Percentiles rank a stretch among this genome's conserved stretches.
phyloP scores from a whole-genome alignment of 169 alveolate genomes.

The Plasmodium falciparum region DNA sequence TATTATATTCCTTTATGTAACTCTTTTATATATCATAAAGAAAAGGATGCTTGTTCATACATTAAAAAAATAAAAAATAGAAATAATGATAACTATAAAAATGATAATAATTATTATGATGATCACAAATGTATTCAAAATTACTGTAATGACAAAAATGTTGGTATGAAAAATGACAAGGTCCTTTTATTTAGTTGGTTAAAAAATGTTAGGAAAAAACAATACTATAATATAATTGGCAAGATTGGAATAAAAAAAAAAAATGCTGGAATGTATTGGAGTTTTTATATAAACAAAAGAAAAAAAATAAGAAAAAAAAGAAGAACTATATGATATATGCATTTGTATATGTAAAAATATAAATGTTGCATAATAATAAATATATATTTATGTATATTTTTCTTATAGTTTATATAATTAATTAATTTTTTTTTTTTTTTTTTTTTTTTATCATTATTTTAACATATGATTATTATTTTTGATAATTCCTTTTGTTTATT shows the following conservation, averaged over 20 bases:
- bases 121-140: background rate
- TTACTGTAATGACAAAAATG: background rate
- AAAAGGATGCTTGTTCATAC: background rate
- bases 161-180: background rate
- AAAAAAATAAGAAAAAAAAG: constrained; percentile 83
- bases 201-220: constrained; percentile 80
- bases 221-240: constrained; percentile 83
- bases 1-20: constrained; percentile 18
- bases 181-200: constrained; percentile 63
- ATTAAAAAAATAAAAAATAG: constrained; percentile 3
- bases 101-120: no score
- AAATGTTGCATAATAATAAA: background rate
- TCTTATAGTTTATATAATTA: background rate
- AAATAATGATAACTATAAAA: background rate
- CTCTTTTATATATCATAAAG: constrained; percentile 14
- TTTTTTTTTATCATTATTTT: background rate
- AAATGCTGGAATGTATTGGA: constrained; percentile 88
- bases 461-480: background rate
- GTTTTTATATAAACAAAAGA: constrained; percentile 82
- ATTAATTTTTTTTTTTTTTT: background rate
- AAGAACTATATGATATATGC: constrained; percentile 77
- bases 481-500: background rate
- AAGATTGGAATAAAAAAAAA: constrained; percentile 84
- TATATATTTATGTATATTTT: background rate
- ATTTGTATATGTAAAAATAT: no score